phyloP scores from a whole-genome alignment of 805 yeast genomes.

The Zygoascus flipseniorum region DNA sequence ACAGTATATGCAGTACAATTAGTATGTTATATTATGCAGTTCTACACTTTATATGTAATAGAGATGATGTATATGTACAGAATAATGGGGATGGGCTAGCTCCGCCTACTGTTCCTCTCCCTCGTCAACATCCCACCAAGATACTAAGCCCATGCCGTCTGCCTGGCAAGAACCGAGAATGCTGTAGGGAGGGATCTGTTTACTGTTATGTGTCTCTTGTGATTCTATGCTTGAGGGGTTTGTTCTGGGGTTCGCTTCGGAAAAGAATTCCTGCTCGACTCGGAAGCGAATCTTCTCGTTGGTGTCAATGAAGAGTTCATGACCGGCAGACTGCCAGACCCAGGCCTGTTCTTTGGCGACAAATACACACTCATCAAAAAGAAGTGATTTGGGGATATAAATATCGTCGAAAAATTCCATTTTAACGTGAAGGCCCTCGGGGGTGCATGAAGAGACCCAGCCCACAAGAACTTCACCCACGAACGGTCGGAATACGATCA shows the following conservation, averaged over 20 bases:
- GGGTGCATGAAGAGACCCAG: conserved; percentile 81
- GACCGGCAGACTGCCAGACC: conserved; percentile 68
- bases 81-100: background rate
- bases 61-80: background rate
- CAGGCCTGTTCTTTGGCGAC: conserved; percentile 77
- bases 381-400: conserved; percentile 71
- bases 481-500: conserved; percentile 85
- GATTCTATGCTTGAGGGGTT: background rate
- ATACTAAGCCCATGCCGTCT: conserved; percentile 92
- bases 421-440: conserved; percentile 77
- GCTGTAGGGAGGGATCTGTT: conserved; percentile 67
- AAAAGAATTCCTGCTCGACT: conserved; percentile 81
- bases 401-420: conserved; percentile 89
- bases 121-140: conserved; percentile 79
- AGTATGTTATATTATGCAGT: conserved; percentile 13
- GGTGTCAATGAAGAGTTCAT: conserved; percentile 74
- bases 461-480: conserved; percentile 90
- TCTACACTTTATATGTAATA: background rate
- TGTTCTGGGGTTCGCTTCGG: conserved; percentile 54
- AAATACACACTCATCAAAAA: conserved; percentile 71
- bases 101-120: background rate
- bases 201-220: conserved; percentile 5
- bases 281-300: conserved; percentile 89
- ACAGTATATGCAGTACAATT: conserved; percentile 97
- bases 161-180: conserved; percentile 84